Base-by-base conservation (phyloP, 306 rosid genomes). In the Cucurbita maxima region DNA sequence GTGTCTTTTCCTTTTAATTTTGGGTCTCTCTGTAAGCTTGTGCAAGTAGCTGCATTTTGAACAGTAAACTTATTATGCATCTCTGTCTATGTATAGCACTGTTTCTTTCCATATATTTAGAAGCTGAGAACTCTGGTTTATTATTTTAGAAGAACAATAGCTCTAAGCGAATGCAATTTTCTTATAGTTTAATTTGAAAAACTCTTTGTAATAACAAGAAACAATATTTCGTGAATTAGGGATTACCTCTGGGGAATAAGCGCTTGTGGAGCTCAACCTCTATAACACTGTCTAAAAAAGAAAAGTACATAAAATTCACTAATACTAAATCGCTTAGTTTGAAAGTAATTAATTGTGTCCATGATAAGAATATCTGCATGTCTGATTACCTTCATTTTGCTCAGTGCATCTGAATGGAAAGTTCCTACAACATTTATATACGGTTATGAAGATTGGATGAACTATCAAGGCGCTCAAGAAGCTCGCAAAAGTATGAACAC, bases 351-450 rank as follows among this genome's bases (percentile, higher is more conserved):
- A 34, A 34, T 34, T 59, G 1, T 34, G 30, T 20, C 38, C 8
- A 34, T 37, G 47, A 37, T 36, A 61, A 61, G 3, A 66, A 5
- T 47, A 44, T 18, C 14, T 44, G 38, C 53, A 67, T 62, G 15
- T 12, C 38, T 9, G 18, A 44, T 71, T 51, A 36, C 34, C 47
- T 71, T 72, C 70, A 51, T 59, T 37, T 30, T 67, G 12, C 74
- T 62, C 86, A 95, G 99, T 51, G 96, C 92, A 15, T 58, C 96
- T 0, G 96, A 95, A 76, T 95, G 96, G 99, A 91, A 90, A 76
- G 97, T 95, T 55, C 99, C 99, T 25, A 89, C 99, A 52, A 83
- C 92, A 77, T 95, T 95, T 83, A 91, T 95, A 57, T 95, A 91
- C 76, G 99, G 99, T 22, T n/a, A 71, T 71, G 76, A 88, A 58